A percentile compares a stretch with the other conserved stretches of the same genome.
Evolutionary conservation across 345 rosid genomes (phyloP).

Genomic region (Moricandia moricandioides): DNA sequence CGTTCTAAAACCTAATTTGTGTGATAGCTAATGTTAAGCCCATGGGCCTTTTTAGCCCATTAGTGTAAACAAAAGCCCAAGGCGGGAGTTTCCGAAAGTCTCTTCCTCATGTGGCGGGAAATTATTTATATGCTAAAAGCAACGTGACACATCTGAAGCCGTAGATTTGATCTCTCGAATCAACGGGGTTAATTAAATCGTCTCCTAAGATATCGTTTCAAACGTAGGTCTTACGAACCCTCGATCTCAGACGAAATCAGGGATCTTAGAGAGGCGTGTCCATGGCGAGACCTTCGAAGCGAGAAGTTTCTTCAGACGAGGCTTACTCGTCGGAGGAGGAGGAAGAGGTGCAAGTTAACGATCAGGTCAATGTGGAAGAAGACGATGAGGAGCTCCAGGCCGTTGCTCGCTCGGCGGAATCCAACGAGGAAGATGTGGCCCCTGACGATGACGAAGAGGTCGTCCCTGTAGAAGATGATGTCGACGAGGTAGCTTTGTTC

Average conservation of each 20-base stretch:
- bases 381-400: conserved; percentile 98
- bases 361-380: conserved; percentile 65
- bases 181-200: conserved; percentile 30
- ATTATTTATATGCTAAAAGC: background rate
- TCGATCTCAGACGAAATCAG: conserved; percentile 34
- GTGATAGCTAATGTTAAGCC: background rate
- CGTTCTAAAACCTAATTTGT: too few relatives aligned
- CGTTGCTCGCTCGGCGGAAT: conserved; percentile 71
- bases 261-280: conserved; percentile 34
- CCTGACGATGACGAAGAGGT: conserved; percentile 33
- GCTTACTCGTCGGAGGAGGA: conserved; percentile 16
- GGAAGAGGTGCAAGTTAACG: conserved; percentile 45
- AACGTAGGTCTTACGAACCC: conserved; percentile 36
- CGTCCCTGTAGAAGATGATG: conserved; percentile 33
- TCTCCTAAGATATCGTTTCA: conserved; percentile 18
- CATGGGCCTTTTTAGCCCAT: background rate
- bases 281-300: conserved; percentile 42
- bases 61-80: background rate
- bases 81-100: conserved; percentile 28
- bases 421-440: conserved; percentile 32
- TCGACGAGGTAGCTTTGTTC: conserved; percentile 48
- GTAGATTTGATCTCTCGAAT: conserved; percentile 7
- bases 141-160: conserved; percentile 22
- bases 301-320: conserved; percentile 67
- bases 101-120: conserved; percentile 27